Conservation (phyloP, 2,329 filamentous ascomycete species). For the Raffaelea arxii region DNA sequence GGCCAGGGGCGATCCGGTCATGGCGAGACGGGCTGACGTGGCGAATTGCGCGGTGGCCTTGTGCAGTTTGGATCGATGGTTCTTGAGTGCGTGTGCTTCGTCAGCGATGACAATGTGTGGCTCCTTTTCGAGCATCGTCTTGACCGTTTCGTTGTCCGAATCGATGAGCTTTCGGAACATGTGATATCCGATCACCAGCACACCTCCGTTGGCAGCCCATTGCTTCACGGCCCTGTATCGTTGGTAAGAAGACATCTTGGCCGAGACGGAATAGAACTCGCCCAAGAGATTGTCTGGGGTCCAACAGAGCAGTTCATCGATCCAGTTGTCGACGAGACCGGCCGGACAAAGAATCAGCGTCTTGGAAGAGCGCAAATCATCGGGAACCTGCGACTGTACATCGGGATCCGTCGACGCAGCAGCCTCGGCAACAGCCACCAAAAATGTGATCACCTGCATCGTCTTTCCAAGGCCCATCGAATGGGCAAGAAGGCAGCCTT, state of each 20-base stretch:
- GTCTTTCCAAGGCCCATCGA: slow-evolving; percentile 92
- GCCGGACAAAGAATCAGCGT: slow-evolving; percentile 70
- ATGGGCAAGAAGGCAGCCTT: slow-evolving; percentile 77
- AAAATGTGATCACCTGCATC: slow-evolving; percentile 80
- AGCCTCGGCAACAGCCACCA: slow-evolving; percentile 63
- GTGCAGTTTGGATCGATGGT: slow-evolving; percentile 42
- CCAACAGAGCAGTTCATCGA: slow-evolving; percentile 68
- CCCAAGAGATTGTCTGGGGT: slow-evolving; percentile 46
- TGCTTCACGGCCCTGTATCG: slow-evolving; percentile 36
- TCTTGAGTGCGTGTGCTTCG: slow-evolving; percentile 77
- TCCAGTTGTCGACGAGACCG: slow-evolving; percentile 71
- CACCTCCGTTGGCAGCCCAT: slow-evolving; percentile 59
- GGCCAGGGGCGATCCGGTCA: slow-evolving; percentile 78
- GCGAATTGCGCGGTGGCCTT: slow-evolving; percentile 47
- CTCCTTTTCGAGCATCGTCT: slow-evolving; percentile 22
- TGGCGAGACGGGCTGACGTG: slow-evolving; percentile 64
- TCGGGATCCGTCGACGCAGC: slow-evolving; percentile 45
- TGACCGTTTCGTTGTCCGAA: slow-evolving; percentile 19
- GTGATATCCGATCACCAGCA: slow-evolving; percentile 68
- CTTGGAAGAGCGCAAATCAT: slow-evolving; percentile 49
- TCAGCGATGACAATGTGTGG: slow-evolving; percentile 73
- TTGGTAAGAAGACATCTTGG: slow-evolving; percentile 21
- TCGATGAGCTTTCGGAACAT: slow-evolving; percentile 44
- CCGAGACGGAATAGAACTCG: slow-evolving; percentile 43
- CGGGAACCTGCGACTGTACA: slow-evolving; percentile 58